These are phyloP conservation scores for Penicillium sp. DNA, from an alignment of 2,329 filamentous ascomycete genomes.

Conservation along the genomic window DNA sequence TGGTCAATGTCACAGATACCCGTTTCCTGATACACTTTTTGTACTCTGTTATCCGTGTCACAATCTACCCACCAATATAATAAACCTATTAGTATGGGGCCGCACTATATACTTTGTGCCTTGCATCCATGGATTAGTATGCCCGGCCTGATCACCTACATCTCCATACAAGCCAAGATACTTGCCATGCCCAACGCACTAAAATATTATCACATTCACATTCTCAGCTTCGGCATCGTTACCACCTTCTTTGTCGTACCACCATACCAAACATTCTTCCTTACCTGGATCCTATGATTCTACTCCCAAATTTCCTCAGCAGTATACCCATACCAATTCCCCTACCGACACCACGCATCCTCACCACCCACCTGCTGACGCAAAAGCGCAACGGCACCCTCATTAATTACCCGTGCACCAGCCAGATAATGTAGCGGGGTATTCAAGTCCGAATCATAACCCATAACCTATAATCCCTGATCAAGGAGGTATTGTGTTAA, in stretches of 20 bases:
- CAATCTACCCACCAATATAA: neutral
- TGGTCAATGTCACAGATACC: slow-evolving; percentile 29
- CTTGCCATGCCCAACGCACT: no score
- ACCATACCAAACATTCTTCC: neutral
- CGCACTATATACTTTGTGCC: no score
- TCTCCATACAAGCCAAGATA: no score
- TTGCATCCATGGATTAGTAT: no score
- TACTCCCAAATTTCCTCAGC: neutral
- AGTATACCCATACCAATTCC: neutral
- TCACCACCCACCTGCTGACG: neutral
- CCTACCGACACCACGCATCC: neutral
- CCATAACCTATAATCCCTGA: neutral
- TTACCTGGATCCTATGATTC: neutral
- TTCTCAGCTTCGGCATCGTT: neutral
- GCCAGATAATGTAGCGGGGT: neutral
- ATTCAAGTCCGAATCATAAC: neutral
- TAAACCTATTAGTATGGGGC: no score
- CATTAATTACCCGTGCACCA: neutral
- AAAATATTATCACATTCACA: neutral
- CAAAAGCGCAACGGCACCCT: neutral
- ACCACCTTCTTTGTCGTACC: neutral
- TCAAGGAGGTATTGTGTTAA: neutral
- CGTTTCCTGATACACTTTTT: slow-evolving; percentile 11
- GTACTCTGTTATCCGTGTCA: neutral
- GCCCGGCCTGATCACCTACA: no score